Percentiles rank a stretch among this genome's conserved stretches.
Evolutionary conservation across 2,329 filamentous ascomycete genomes (phyloP).

Genomic region (Talaromyces atroroseus): DNA sequence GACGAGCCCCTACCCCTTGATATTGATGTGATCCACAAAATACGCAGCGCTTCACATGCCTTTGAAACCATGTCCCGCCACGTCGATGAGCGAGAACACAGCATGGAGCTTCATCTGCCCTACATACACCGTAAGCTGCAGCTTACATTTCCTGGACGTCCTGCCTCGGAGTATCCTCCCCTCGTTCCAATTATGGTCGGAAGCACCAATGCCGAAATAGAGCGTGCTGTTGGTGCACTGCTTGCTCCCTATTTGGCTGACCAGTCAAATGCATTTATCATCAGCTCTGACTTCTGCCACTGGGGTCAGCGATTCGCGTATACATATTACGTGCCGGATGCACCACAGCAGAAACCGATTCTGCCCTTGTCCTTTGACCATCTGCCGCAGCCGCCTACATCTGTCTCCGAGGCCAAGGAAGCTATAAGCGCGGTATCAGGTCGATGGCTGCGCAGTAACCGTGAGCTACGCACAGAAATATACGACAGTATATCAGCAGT

Average conservation of each 20-base stretch:
- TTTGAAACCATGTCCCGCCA: constrained; percentile 54
- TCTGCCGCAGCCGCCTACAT: constrained; percentile 34
- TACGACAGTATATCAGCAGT: constrained; percentile 79
- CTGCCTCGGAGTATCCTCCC: constrained; percentile 57
- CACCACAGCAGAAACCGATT: constrained; percentile 32
- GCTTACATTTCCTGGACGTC: constrained; percentile 45
- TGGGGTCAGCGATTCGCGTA: constrained; percentile 86
- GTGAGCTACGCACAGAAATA: constrained; percentile 50
- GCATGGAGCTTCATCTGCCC: constrained; percentile 92
- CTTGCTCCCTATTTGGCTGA: constrained; percentile 74
- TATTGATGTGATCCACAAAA: constrained; percentile 37
- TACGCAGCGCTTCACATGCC: constrained; percentile 28
- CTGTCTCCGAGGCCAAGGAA: constrained; percentile 21
- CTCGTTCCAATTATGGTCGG: constrained; percentile 86
- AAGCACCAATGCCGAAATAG: constrained; percentile 59
- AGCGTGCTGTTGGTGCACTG: constrained; percentile 63
- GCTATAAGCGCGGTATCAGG: constrained; percentile 25
- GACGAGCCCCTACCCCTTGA: constrained; percentile 41
- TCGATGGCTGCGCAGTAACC: constrained; percentile 29
- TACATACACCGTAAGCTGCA: constrained; percentile 78
- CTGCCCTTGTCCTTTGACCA: constrained; percentile 38
- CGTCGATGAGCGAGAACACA: constrained; percentile 80
- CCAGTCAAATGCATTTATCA: constrained; percentile 69
- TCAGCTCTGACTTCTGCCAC: constrained; percentile 95
- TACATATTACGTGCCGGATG: constrained; percentile 63